Conservation (phyloP, 2,329 filamentous ascomycete genomes). For the Tolypocladium tundrense region DNA sequence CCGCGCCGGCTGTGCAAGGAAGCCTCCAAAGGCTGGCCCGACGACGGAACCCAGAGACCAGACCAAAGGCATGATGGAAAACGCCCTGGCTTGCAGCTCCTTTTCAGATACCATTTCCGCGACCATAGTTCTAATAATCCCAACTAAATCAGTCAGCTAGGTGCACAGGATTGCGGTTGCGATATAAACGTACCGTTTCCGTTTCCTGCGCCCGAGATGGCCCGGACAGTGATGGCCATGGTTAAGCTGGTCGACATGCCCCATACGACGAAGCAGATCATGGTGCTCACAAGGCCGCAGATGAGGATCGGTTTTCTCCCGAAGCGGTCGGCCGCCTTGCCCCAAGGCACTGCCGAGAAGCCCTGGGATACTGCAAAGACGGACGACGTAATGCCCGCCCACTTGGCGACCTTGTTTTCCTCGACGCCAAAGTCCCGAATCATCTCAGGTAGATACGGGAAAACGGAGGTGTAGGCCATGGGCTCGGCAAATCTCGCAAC, state of each 20-base stretch:
- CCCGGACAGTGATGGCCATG: conserved; percentile 71
- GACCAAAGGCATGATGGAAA: conserved; percentile 84
- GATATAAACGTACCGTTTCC: conserved; percentile 54
- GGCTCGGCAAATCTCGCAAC: conserved; percentile 73
- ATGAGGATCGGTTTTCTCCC: conserved; percentile 80
- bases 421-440: conserved; percentile 67
- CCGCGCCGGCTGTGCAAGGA: conserved; percentile 69
- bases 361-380: conserved; percentile 66
- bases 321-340: conserved; percentile 63
- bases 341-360: conserved; percentile 63
- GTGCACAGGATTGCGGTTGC: background rate
- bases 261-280: conserved; percentile 72
- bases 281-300: conserved; percentile 62
- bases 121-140: conserved; percentile 84
- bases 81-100: conserved; percentile 78
- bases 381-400: conserved; percentile 66
- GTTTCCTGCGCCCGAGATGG: conserved; percentile 73
- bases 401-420: conserved; percentile 64
- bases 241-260: conserved; percentile 69
- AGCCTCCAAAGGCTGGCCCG: conserved; percentile 78
- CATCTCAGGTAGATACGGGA: conserved; percentile 69
- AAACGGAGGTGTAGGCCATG: conserved; percentile 60
- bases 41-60: conserved; percentile 85
- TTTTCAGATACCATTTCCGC: conserved; percentile 85
- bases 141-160: conserved; percentile 37